phyloP scores from a whole-genome alignment of 306 rosid genomes.

The Dalbergia cochinchinensis region DNA sequence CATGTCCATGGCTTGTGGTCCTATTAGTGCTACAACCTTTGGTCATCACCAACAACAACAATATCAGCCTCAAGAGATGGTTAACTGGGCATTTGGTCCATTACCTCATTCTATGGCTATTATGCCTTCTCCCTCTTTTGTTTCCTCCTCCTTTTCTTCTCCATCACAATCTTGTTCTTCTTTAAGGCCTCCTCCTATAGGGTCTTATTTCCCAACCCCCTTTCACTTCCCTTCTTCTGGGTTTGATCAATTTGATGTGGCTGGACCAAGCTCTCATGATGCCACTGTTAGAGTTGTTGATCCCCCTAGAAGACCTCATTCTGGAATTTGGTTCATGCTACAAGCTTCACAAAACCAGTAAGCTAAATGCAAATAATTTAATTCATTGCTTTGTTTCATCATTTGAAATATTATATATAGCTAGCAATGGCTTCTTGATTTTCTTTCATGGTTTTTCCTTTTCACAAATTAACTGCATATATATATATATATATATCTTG shows the following conservation, averaged over 20 bases:
- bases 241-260: constrained; percentile 46
- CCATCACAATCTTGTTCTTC: constrained; percentile 58
- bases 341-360: constrained; percentile 95
- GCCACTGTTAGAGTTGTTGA: constrained; percentile 66
- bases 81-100: constrained; percentile 77
- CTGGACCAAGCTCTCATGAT: constrained; percentile 71
- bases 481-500: not conserved
- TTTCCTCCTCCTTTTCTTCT: constrained; percentile 50
- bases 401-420: not conserved
- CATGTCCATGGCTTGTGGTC: constrained; percentile 45
- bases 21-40: constrained; percentile 35
- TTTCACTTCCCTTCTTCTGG: constrained; percentile 58
- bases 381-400: not conserved
- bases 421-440: not conserved
- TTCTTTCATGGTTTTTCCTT: not conserved
- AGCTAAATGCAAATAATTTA: constrained; percentile 40
- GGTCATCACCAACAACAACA: constrained; percentile 51
- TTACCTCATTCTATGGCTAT: constrained; percentile 41
- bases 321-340: constrained; percentile 95
- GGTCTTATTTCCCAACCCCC: constrained; percentile 57
- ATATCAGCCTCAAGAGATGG: constrained; percentile 42
- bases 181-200: constrained; percentile 53
- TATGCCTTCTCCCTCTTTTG: constrained; percentile 47
- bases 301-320: constrained; percentile 90
- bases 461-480: not conserved